phyloP scores from a whole-genome alignment of 129 eudicot genomes.

The Glebionis coronaria region DNA sequence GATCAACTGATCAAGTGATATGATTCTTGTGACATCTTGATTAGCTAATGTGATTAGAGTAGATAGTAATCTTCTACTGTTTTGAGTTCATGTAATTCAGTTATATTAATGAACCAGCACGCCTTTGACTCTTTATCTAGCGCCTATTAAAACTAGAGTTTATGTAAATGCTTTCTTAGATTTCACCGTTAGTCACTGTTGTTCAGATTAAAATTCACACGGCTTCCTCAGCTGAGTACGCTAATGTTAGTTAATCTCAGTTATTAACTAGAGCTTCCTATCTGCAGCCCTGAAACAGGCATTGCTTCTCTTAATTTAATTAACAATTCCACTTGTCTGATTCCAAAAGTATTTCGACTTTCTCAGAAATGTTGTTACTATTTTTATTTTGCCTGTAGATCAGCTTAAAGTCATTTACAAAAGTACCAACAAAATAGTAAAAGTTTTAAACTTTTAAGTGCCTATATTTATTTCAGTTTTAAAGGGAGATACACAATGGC shows the following conservation, averaged over 20 bases:
- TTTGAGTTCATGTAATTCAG: conserved; percentile 17
- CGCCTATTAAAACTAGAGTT: not conserved
- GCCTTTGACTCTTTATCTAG: not conserved
- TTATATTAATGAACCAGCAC: conserved; percentile 10
- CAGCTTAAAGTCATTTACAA: not conserved
- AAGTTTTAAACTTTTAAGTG: not conserved
- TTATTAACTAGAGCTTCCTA: no score
- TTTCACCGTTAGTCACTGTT: not conserved
- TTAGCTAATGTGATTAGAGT: not conserved
- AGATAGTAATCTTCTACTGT: not conserved
- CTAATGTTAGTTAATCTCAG: no score
- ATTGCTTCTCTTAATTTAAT: not conserved
- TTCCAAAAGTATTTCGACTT: no score
- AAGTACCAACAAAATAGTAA: not conserved
- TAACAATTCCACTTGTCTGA: no score
- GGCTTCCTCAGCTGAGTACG: no score
- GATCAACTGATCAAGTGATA: conserved; percentile 33
- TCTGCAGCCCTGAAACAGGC: not conserved
- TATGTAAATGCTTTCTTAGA: not conserved
- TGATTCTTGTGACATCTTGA: conserved; percentile 12
- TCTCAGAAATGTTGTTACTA: not conserved
- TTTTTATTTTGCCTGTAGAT: conserved; percentile 2
- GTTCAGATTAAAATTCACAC: not conserved
- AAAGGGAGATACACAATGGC: no score
- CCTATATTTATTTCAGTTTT: not conserved